Evolutionary conservation across 1,284 basidiomycete genomes (phyloP), one percentile per base, ranked within the genome.

Genomic region (Athelia psychrophila): DNA sequence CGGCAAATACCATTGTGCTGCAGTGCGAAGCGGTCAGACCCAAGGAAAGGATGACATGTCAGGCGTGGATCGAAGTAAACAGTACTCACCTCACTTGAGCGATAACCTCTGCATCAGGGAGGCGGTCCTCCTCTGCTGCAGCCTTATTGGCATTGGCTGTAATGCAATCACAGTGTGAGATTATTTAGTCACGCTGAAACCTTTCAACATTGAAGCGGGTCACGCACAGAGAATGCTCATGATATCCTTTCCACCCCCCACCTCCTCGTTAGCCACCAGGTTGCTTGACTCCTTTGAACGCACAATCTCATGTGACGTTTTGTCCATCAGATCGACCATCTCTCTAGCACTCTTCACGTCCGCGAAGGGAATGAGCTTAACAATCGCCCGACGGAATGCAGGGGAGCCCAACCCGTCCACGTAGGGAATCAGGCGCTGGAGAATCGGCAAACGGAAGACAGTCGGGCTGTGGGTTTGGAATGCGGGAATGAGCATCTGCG

Each of bases 1-100:
- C 71, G 44, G 66, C 68, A 55, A 75, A 69, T 22, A 72, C 64
- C 2, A 76, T 56, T 8, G 66, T 67, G 32, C 70, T 73, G 52
- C 6, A 53, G 5, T 16, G 3, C n/a, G n/a, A n/a, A n/a, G n/a
- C n/a, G n/a, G n/a, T n/a, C n/a, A n/a, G n/a, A 35, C 33, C 10
- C 33, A 35, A 36, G n/a, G n/a, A n/a, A n/a, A n/a, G n/a, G n/a
- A n/a, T n/a, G n/a, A 35, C 33, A 35, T n/a, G 10, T 12, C 10
- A 35, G n/a, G 33, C 33, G 33, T 10, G 33, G 33, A 12, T 12
- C n/a, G 33, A 12, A 10, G n/a, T 10, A n/a, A 9, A 9, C 15
- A 33, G 30, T 51, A 38, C 60, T 18, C 36, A 68, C 68, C 61
- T 62, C 51, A 70, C 69, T 52, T 70, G 68, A 2, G 62, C 70